Conservation (phyloP, 345 rosid species). For the Syzygium grande region DNA sequence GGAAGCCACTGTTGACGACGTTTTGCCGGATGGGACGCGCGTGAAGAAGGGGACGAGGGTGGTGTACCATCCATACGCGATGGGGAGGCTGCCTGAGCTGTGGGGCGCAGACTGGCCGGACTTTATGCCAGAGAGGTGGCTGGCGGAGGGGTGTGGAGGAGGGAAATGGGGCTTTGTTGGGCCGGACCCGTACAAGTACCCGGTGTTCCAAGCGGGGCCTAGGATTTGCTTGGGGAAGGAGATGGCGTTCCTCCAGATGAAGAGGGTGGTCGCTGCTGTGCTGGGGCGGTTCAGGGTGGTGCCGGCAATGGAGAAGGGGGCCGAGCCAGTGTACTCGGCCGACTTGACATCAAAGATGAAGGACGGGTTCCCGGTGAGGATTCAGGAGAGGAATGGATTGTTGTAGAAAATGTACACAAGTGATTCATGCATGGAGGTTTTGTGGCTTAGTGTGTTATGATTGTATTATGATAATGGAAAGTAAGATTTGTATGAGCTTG, state of each 20-base stretch:
- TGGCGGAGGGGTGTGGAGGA: conserved; percentile 13
- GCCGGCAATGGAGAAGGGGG: conserved; percentile 23
- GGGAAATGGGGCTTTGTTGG: conserved; percentile 34
- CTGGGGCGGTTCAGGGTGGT: conserved; percentile 39
- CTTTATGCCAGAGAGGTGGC: conserved; percentile 45
- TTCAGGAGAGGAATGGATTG: conserved; percentile 21
- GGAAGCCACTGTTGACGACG: conserved; percentile 22
- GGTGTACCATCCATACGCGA: conserved; percentile 37
- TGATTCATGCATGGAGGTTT: background rate
- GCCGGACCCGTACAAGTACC: conserved; percentile 26
- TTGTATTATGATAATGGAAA: background rate
- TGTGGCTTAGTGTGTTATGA: background rate
- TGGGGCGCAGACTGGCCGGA: conserved; percentile 45
- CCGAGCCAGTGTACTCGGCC: conserved; percentile 30
- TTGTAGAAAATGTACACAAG: background rate
- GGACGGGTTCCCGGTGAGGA: conserved; percentile 46
- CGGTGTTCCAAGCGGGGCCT: conserved; percentile 41
- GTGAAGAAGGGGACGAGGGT: conserved; percentile 33
- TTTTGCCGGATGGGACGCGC: conserved; percentile 40
- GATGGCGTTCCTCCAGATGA: conserved; percentile 44
- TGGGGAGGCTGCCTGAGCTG: conserved; percentile 32
- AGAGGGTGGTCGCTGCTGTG: conserved; percentile 30
- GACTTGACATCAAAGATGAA: conserved; percentile 46
- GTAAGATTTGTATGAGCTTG: background rate
- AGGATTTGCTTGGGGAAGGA: conserved; percentile 49